These are phyloP conservation scores for Obelidium mucronatum DNA, from an alignment of 192 early-diverging fungal genomes.

Conservation along the genomic window DNA sequence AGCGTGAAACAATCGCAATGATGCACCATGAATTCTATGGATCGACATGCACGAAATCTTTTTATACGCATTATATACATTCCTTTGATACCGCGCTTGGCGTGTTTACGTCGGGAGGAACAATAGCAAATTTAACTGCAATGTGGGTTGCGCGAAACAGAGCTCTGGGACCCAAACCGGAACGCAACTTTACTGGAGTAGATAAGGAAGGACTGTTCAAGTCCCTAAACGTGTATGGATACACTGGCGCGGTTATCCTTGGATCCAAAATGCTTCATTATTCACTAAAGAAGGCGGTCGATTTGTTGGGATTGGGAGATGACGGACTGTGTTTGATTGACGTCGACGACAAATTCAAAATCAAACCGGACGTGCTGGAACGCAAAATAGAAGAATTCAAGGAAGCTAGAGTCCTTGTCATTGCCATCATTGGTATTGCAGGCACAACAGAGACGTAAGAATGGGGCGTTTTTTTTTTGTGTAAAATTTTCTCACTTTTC, in stretches of 20 bases:
- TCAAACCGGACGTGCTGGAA: slow-evolving; percentile 52
- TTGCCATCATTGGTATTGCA: slow-evolving; percentile 60
- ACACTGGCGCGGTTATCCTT: slow-evolving; percentile 59
- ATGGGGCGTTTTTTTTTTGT: neutral
- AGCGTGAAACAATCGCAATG: slow-evolving; percentile 60
- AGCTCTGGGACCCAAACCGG: slow-evolving; percentile 43
- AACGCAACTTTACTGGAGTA: slow-evolving; percentile 49
- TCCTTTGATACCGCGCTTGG: slow-evolving; percentile 49
- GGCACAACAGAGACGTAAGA: slow-evolving; percentile 64
- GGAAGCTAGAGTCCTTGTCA: slow-evolving; percentile 42
- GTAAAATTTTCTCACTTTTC: neutral
- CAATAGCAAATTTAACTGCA: slow-evolving; percentile 66
- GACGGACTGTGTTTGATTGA: slow-evolving; percentile 53
- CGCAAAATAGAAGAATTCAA: slow-evolving; percentile 43
- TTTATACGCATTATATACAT: slow-evolving; percentile 56
- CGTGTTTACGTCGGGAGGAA: slow-evolving; percentile 60
- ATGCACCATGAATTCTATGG: slow-evolving; percentile 61
- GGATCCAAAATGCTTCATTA: slow-evolving; percentile 61
- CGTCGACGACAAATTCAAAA: slow-evolving; percentile 54
- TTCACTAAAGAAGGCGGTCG: slow-evolving; percentile 67
- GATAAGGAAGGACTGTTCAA: slow-evolving; percentile 60
- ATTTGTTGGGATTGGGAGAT: slow-evolving; percentile 64
- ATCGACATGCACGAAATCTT: slow-evolving; percentile 19
- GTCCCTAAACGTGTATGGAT: slow-evolving; percentile 54
- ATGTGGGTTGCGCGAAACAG: slow-evolving; percentile 66